Percentiles rank a stretch among this genome's conserved stretches.
These are phyloP conservation scores for Phtheirospermum japonicum DNA, from an alignment of 257 asterid species.

Conservation along the genomic window DNA sequence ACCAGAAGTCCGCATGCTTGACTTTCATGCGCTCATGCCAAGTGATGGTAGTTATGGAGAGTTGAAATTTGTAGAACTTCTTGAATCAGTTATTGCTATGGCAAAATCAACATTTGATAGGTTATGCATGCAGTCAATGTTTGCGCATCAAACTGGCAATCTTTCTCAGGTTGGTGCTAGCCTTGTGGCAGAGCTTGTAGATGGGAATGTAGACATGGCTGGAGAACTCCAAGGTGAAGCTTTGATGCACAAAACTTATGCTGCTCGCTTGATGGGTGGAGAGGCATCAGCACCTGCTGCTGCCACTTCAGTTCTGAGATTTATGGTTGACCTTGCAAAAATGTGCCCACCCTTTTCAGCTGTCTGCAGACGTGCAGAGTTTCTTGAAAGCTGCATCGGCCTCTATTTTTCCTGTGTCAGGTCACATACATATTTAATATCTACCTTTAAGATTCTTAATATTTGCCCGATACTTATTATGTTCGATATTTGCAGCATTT, in stretches of 20 bases:
- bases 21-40: conserved; percentile 96
- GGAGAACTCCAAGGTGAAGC: conserved; percentile 99
- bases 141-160: conserved; percentile 82
- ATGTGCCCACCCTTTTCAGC: conserved; percentile 95
- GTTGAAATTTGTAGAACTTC: conserved; percentile 75
- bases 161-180: conserved; percentile 89
- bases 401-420: conserved; percentile 98
- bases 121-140: conserved; percentile 75
- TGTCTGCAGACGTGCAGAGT: conserved; percentile 82
- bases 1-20: conserved; percentile 99
- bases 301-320: conserved; percentile 93
- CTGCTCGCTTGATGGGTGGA: conserved; percentile 99
- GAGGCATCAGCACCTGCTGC: conserved; percentile 99
- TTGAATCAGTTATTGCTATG: conserved; percentile 95
- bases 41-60: conserved; percentile 73
- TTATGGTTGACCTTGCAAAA: conserved; percentile 99
- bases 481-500: conserved; percentile 21
- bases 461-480: conserved; percentile 12
- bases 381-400: conserved; percentile 90
- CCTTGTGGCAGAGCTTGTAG: conserved; percentile 93
- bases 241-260: conserved; percentile 97
- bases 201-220: conserved; percentile 67
- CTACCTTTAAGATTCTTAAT: conserved; percentile 15
- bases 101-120: conserved; percentile 96
- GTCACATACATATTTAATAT: conserved; percentile 36